Percentiles rank a stretch among this genome's conserved stretches.
These are phyloP conservation scores for Starmerella davenportii DNA, from an alignment of 805 yeast species.

Conservation along the genomic window DNA sequence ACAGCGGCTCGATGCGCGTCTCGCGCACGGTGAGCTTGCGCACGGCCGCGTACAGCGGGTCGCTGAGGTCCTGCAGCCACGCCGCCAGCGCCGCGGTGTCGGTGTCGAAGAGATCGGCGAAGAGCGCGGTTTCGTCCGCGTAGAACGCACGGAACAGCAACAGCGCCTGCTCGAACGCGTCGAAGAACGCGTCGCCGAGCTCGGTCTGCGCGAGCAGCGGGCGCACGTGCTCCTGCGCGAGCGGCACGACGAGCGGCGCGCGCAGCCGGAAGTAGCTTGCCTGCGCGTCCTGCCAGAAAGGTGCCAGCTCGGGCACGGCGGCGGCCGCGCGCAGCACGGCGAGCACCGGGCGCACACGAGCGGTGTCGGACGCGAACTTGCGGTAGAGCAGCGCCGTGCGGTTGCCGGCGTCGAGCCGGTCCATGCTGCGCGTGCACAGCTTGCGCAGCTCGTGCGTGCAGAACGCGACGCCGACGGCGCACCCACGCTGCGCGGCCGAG, in stretches of 20 bases:
- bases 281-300: constrained; percentile 8
- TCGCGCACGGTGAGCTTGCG: constrained; percentile 56
- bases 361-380: constrained; percentile 13
- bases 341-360: constrained; percentile 4
- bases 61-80: constrained; percentile 50
- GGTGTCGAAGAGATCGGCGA: constrained; percentile 33
- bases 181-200: constrained; percentile 7
- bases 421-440: constrained; percentile 2
- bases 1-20: constrained; percentile 43
- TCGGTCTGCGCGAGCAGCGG: constrained; percentile 18
- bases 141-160: constrained; percentile 55
- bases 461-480: constrained; percentile 57
- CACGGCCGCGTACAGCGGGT: constrained; percentile 57
- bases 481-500: constrained; percentile 67
- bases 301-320: background rate
- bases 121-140: constrained; percentile 32
- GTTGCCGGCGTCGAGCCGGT: constrained; percentile 1
- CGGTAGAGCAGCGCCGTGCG: constrained; percentile 13
- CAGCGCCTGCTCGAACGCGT: constrained; percentile 30
- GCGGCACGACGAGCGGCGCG: constrained; percentile 1
- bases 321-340: constrained; percentile 3
- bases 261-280: constrained; percentile 9
- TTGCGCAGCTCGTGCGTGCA: constrained; percentile 27
- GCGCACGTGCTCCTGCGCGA: constrained; percentile 6
- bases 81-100: constrained; percentile 25